A percentile compares a stretch with the other conserved stretches of the same genome.
Conservation (phyloP, 2,329 filamentous ascomycete species). For the Lasiodiplodia theobromae region DNA sequence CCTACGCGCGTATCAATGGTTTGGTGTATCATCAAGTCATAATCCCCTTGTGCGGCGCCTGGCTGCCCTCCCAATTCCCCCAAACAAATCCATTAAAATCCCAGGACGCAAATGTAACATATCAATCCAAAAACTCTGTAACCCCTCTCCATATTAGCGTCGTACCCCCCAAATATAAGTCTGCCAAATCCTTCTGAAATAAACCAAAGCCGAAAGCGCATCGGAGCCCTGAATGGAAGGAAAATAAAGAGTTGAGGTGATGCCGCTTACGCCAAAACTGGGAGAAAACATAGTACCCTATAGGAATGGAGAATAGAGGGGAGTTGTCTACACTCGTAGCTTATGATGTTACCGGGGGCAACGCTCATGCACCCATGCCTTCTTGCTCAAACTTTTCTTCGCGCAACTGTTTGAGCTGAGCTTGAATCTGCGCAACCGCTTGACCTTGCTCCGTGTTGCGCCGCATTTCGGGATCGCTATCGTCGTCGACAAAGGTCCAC, state of each 20-base stretch:
- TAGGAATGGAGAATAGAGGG: neutral
- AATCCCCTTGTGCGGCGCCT: slow-evolving; percentile 1
- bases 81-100: neutral
- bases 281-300: slow-evolving; percentile 2
- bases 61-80: neutral
- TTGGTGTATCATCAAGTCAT: slow-evolving; percentile 19
- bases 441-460: slow-evolving; percentile 29
- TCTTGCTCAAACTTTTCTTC: neutral
- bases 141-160: neutral
- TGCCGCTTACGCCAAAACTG: neutral
- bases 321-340: neutral
- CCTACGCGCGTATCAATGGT: neutral
- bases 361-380: neutral
- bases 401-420: slow-evolving; percentile 10
- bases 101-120: neutral
- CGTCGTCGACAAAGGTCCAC: slow-evolving; percentile 87
- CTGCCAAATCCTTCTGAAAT: neutral
- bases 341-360: neutral
- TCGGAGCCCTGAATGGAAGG: neutral
- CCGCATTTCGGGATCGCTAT: slow-evolving; percentile 52
- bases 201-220: neutral
- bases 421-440: neutral
- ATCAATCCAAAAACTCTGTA: neutral
- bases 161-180: neutral
- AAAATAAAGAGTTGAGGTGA: neutral